Base-by-base conservation (phyloP, 257 asterid species). In the Capsicum baccatum region DNA sequence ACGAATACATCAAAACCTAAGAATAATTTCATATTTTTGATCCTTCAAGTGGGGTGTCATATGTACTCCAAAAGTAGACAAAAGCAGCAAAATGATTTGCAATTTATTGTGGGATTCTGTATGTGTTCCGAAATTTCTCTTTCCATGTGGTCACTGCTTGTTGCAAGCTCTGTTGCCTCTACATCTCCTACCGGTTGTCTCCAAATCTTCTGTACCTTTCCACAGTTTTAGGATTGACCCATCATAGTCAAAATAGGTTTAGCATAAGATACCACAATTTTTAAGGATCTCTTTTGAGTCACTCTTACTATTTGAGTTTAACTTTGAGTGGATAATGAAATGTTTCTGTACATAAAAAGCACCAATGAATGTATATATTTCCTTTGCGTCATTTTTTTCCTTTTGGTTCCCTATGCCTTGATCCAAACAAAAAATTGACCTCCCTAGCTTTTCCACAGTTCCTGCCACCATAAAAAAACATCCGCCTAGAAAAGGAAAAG, bases 291-390 rank as follows among this genome's bases (percentile, higher is more conserved):
- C 76, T 70, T 42, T 70, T 44, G 57, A 17, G 37, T 17, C 81
- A 50, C 81, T 52, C 63, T 52, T 76, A 8, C 42, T 52, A 52
- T 76, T 74, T 15, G 81, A 52, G 81, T 76, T 52, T 14, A 76
- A 52, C 81, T 26, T 52, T 76, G 39, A 74, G 60, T 19, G 19
- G 42, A 50, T 74, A 62, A 21, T 52, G 47, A 76, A 63, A 76
- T 76, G 48, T 52, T 19, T 76, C 8, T 52, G 48, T 76, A 26
- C 63, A 52, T 76, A 76, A 13, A 15, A 52, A 76, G 81, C 81
- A 50, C 81, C 48, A 21, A 26, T 44, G 63, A 57, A 76, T 69
- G 48, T 76, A 17, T 76, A 13, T 52, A 48, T 13, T 35, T 26
- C 63, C 63, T 76, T 76, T 76, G 5, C 3, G 8, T 76, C 15